Percentiles rank a stretch among this genome's conserved stretches.
These are phyloP conservation scores for Candida sanyaensis DNA, from an alignment of 1,139 yeast genomes.

Conservation along the genomic window DNA sequence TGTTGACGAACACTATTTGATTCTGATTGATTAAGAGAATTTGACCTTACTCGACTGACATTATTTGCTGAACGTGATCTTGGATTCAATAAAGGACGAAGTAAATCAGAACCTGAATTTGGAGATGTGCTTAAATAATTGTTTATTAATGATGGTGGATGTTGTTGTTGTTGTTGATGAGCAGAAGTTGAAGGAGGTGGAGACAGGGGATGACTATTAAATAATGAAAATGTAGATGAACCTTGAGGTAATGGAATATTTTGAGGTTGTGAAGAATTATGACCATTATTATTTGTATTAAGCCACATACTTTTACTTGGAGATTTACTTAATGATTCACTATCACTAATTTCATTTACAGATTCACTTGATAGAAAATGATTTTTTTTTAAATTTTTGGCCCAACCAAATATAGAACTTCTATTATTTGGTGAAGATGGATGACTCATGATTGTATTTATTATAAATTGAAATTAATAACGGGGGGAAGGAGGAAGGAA, in stretches of 20 bases:
- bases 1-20: constrained; percentile 49
- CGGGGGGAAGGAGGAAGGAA: no score
- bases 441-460: constrained; percentile 33
- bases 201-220: constrained; percentile 4
- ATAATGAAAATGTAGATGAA: background rate
- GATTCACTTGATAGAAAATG: constrained; percentile 42
- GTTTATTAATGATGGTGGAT: constrained; percentile 13
- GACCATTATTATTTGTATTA: background rate
- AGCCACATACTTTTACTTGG: background rate
- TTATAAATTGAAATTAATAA: no score
- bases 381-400: constrained; percentile 44
- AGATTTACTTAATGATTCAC: constrained; percentile 1
- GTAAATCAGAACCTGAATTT: constrained; percentile 29
- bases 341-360: constrained; percentile 39
- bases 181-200: background rate
- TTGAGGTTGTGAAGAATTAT: constrained; percentile 2
- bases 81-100: constrained; percentile 50
- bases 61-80: constrained; percentile 53
- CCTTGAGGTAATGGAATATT: constrained; percentile 3
- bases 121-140: constrained; percentile 12
- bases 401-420: constrained; percentile 50
- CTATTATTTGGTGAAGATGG: constrained; percentile 45
- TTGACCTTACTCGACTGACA: constrained; percentile 43
- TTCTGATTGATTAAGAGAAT: constrained; percentile 37
- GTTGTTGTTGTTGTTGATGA: constrained; percentile 13